Evolutionary conservation across 495 filamentous ascomycete species (phyloP).

Genomic region (Daldinia vernicosa): DNA sequence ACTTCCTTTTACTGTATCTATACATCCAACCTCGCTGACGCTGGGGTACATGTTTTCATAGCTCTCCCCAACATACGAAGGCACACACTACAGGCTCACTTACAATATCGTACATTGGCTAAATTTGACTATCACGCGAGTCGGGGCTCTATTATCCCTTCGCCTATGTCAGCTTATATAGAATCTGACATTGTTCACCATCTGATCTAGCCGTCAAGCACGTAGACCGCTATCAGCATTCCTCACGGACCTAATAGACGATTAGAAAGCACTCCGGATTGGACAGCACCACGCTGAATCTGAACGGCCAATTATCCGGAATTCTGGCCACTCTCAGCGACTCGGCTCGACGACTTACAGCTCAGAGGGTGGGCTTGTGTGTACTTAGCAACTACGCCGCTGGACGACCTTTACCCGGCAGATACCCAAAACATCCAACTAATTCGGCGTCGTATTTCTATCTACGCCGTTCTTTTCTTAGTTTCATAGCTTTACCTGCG

Average conservation of each 20-base stretch:
- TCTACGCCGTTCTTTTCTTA: slow-evolving; percentile 18
- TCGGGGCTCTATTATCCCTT: slow-evolving; percentile 9
- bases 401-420: slow-evolving; percentile 40
- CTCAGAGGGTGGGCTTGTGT: slow-evolving; percentile 37
- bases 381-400: slow-evolving; percentile 39
- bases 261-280: slow-evolving; percentile 21
- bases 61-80: slow-evolving; percentile 23
- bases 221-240: slow-evolving; percentile 31
- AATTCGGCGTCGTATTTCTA: slow-evolving; percentile 36
- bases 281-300: slow-evolving; percentile 25
- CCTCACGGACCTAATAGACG: slow-evolving; percentile 12
- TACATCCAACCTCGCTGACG: slow-evolving; percentile 17
- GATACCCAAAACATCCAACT: slow-evolving; percentile 36
- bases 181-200: slow-evolving; percentile 38
- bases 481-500: slow-evolving; percentile 5
- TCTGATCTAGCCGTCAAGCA: slow-evolving; percentile 11
- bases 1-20: slow-evolving; percentile 26
- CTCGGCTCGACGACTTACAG: slow-evolving; percentile 39
- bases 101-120: slow-evolving; percentile 22
- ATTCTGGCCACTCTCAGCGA: slow-evolving; percentile 38
- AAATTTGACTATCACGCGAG: slow-evolving; percentile 34
- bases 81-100: slow-evolving; percentile 20
- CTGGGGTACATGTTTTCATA: slow-evolving; percentile 24
- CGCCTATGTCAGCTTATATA: slow-evolving; percentile 38
- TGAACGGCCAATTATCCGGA: slow-evolving; percentile 38